phyloP scores from a whole-genome alignment of 1,284 basidiomycete species.

The Naganishia liquefaciens region DNA sequence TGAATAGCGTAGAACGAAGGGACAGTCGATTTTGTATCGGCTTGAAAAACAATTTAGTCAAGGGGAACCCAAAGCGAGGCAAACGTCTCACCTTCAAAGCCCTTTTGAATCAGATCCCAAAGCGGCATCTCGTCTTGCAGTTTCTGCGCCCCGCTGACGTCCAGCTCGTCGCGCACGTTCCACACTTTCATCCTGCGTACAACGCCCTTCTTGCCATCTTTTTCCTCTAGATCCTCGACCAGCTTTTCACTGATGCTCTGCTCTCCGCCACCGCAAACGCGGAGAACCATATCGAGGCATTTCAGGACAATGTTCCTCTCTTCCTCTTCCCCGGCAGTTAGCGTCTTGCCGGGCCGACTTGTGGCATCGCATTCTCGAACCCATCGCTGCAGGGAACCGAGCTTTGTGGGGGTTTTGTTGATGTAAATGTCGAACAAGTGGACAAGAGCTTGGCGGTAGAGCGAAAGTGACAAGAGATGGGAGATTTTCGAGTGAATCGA shows the following conservation, averaged over 20 bases:
- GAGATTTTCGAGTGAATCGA: slow-evolving; percentile 35
- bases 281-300: slow-evolving; percentile 60
- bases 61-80: neutral
- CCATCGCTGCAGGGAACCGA: slow-evolving; percentile 63
- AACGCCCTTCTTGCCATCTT: slow-evolving; percentile 34
- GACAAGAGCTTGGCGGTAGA: slow-evolving; percentile 57
- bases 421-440: slow-evolving; percentile 61
- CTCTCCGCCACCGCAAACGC: slow-evolving; percentile 49
- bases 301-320: slow-evolving; percentile 52
- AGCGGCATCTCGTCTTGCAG: slow-evolving; percentile 42
- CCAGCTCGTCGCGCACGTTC: slow-evolving; percentile 42
- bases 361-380: slow-evolving; percentile 62
- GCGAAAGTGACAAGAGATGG: slow-evolving; percentile 32
- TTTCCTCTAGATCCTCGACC: slow-evolving; percentile 27
- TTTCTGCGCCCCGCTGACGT: slow-evolving; percentile 17
- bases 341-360: slow-evolving; percentile 35
- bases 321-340: slow-evolving; percentile 44
- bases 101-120: slow-evolving; percentile 47
- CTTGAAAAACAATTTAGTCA: slow-evolving; percentile 13
- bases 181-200: slow-evolving; percentile 42
- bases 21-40: slow-evolving; percentile 34
- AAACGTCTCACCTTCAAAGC: slow-evolving; percentile 31
- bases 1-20: slow-evolving; percentile 45
- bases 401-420: slow-evolving; percentile 58
- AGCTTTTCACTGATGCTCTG: slow-evolving; percentile 27